Evolutionary conservation across 768 basidiomycete genomes (phyloP).

Genomic region (Amanita pallidorosea): DNA sequence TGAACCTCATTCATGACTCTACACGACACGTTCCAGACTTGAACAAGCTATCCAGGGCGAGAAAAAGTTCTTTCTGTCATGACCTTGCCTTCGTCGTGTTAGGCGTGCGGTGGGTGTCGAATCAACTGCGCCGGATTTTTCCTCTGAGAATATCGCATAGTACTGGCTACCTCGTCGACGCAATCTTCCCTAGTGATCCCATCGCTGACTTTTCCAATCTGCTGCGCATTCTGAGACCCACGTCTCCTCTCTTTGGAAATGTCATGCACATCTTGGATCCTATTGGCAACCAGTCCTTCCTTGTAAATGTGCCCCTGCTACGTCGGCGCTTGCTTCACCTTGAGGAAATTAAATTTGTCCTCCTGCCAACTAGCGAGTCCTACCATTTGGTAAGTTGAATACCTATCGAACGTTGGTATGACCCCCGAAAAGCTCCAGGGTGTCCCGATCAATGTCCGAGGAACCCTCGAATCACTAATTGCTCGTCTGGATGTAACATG

Average conservation of each 20-base stretch:
- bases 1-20: neutral
- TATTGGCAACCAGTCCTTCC: slow-evolving; percentile 39
- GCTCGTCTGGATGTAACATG: neutral
- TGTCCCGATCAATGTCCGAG: neutral
- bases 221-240: slow-evolving; percentile 25
- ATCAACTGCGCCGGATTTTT: neutral
- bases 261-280: slow-evolving; percentile 37
- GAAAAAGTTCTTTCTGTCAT: neutral
- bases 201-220: slow-evolving; percentile 22
- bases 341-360: neutral
- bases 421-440: neutral
- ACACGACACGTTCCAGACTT: neutral
- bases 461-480: neutral
- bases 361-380: neutral
- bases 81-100: slow-evolving; percentile 5
- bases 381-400: slow-evolving; percentile 7
- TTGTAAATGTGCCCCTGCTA: slow-evolving; percentile 31
- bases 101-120: slow-evolving; percentile 1
- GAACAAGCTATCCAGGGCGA: neutral
- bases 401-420: neutral
- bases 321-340: slow-evolving; percentile 7
- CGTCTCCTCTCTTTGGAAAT: slow-evolving; percentile 22
- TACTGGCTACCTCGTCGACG: slow-evolving; percentile 41
- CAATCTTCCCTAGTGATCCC: slow-evolving; percentile 25
- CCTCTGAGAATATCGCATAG: slow-evolving; percentile 21